Conservation (phyloP, 306 rosid genomes). For the Pyrus communis region DNA sequence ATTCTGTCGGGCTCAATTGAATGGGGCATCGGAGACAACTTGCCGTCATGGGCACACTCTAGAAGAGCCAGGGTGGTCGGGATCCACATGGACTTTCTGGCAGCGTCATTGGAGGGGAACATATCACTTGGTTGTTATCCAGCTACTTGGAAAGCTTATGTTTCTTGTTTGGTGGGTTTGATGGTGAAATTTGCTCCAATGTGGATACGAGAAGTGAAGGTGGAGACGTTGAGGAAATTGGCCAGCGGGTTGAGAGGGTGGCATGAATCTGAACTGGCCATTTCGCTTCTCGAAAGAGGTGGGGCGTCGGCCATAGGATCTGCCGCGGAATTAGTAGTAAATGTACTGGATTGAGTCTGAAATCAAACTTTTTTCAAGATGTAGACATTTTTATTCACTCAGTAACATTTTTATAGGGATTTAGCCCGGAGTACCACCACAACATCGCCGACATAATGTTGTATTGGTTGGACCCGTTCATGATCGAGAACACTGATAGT, state of each 20-base stretch:
- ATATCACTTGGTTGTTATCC: constrained; percentile 55
- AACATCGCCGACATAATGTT: too few relatives aligned
- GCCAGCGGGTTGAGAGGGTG: constrained; percentile 49
- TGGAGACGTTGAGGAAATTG: constrained; percentile 47
- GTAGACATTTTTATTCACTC: background rate
- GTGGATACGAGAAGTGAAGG: constrained; percentile 58
- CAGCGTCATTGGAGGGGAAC: constrained; percentile 56
- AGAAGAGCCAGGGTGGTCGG: constrained; percentile 42
- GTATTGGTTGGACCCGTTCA: too few relatives aligned
- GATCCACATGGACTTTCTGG: constrained; percentile 62
- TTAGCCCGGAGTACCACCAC: too few relatives aligned
- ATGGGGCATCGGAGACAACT: constrained; percentile 52
- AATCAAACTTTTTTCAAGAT: background rate
- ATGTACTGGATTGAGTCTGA: constrained; percentile 14
- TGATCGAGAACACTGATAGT: too few relatives aligned
- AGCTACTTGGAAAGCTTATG: constrained; percentile 62
- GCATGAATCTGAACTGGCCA: constrained; percentile 63
- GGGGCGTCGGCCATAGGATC: constrained; percentile 61
- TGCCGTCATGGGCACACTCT: constrained; percentile 30
- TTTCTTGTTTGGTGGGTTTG: constrained; percentile 49
- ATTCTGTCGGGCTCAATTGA: constrained; percentile 45
- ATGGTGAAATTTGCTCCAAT: constrained; percentile 49
- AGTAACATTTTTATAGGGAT: too few relatives aligned
- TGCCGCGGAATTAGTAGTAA: constrained; percentile 48
- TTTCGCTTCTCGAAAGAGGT: constrained; percentile 60